These are phyloP conservation scores for Vigna nakashimae DNA, from an alignment of 306 rosid species.

Conservation along the genomic window DNA sequence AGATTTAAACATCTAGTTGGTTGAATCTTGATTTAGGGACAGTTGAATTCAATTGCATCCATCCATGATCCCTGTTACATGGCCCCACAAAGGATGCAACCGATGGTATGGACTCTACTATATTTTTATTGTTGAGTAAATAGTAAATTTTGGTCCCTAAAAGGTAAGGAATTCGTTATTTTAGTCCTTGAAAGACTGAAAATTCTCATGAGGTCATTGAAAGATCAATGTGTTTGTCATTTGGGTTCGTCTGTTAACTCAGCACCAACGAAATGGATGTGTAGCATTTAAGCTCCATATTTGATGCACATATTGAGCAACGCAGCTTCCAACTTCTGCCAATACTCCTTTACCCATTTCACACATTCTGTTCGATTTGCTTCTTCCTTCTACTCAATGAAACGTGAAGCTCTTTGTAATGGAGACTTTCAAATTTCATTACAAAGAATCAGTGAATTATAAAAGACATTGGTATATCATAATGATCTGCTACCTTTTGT, in stretches of 20 bases:
- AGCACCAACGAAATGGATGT: background rate
- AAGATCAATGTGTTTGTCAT: background rate
- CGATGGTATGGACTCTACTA: slow-evolving; percentile 50
- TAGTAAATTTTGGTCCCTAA: background rate
- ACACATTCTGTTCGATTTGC: background rate
- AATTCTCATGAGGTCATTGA: background rate
- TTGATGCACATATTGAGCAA: too few relatives aligned
- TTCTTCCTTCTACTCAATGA: background rate
- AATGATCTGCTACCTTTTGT: background rate
- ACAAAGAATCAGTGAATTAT: background rate
- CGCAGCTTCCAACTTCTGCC: too few relatives aligned
- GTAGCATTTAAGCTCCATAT: background rate
- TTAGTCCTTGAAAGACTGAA: background rate
- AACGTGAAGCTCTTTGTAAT: background rate
- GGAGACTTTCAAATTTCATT: background rate
- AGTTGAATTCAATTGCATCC: slow-evolving; percentile 52
- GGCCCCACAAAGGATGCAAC: slow-evolving; percentile 51
- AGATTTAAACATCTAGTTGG: slow-evolving; percentile 28
- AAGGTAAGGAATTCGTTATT: background rate
- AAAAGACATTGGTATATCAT: background rate
- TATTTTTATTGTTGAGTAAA: background rate
- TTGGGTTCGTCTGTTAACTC: background rate
- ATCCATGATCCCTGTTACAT: slow-evolving; percentile 47
- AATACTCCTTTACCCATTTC: too few relatives aligned
- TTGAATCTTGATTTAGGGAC: slow-evolving; percentile 49